These are phyloP conservation scores for Myxozyma neglecta DNA, from an alignment of 805 yeast species.

Conservation along the genomic window DNA sequence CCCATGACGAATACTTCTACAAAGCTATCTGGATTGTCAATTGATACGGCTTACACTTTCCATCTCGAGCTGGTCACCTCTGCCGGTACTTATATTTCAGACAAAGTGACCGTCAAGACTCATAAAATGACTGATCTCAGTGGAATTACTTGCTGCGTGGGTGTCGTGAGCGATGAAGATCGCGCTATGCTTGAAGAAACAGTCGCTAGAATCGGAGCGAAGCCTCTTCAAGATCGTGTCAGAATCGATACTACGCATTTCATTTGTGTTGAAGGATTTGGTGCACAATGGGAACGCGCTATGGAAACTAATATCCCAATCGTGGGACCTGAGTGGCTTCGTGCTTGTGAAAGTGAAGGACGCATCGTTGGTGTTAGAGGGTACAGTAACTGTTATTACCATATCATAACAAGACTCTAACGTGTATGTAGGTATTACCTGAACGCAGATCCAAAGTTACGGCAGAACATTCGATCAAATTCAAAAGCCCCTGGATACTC, in stretches of 20 bases:
- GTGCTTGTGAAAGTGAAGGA: constrained; percentile 86
- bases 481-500: constrained; percentile 2
- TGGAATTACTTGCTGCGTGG: constrained; percentile 89
- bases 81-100: constrained; percentile 80
- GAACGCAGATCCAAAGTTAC: constrained; percentile 40
- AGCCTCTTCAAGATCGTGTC: constrained; percentile 69
- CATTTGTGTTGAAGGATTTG: constrained; percentile 67
- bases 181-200: constrained; percentile 60
- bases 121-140: constrained; percentile 95
- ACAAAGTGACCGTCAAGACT: constrained; percentile 67
- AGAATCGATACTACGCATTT: constrained; percentile 93
- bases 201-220: constrained; percentile 75
- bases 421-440: constrained; percentile 41
- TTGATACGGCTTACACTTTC: constrained; percentile 78
- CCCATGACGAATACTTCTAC: constrained; percentile 77
- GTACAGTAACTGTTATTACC: constrained; percentile 41
- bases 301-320: constrained; percentile 84
- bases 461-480: constrained; percentile 30
- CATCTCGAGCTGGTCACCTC: constrained; percentile 81
- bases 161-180: constrained; percentile 57
- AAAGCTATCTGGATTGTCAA: constrained; percentile 86
- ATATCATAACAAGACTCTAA: not conserved
- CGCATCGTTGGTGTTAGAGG: constrained; percentile 91
- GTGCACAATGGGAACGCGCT: constrained; percentile 79
- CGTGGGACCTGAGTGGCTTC: constrained; percentile 94